Conservation (phyloP, 305 asterid species). For the Rubia peregrina region DNA sequence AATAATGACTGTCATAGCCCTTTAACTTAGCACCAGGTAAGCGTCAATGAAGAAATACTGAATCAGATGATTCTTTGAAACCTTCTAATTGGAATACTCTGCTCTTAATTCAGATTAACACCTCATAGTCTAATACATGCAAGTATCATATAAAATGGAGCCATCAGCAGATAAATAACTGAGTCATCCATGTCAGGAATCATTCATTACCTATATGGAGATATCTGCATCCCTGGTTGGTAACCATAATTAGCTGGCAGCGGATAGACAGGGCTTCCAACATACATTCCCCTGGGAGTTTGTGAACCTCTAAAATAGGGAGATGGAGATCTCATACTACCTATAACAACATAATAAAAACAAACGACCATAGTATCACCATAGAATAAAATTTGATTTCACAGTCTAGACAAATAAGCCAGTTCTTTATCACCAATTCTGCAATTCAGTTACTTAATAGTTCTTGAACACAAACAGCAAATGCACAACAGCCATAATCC, state of each 20-base stretch:
- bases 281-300: constrained; percentile 20
- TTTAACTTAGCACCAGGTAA: constrained; percentile 28
- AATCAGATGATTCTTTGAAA: constrained; percentile 27
- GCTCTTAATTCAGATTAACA: constrained; percentile 10
- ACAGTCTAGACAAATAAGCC: neutral
- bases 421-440: neutral
- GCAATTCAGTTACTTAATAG: neutral
- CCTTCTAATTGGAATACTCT: constrained; percentile 11
- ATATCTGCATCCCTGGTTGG: constrained; percentile 30
- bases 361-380: neutral
- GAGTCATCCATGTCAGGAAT: neutral
- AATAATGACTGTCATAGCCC: constrained; percentile 26
- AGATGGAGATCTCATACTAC: constrained; percentile 19
- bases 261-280: constrained; percentile 27
- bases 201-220: constrained; percentile 29
- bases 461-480: neutral
- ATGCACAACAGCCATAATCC: neutral
- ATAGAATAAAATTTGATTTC: neutral
- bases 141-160: constrained; percentile 3
- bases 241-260: constrained; percentile 28
- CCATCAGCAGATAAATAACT: neutral
- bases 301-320: constrained; percentile 25
- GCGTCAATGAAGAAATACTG: constrained; percentile 22
- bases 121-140: constrained; percentile 3
- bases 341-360: constrained; percentile 9